Conservation (phyloP, 805 yeast genomes). For the Starmerella geochares region DNA sequence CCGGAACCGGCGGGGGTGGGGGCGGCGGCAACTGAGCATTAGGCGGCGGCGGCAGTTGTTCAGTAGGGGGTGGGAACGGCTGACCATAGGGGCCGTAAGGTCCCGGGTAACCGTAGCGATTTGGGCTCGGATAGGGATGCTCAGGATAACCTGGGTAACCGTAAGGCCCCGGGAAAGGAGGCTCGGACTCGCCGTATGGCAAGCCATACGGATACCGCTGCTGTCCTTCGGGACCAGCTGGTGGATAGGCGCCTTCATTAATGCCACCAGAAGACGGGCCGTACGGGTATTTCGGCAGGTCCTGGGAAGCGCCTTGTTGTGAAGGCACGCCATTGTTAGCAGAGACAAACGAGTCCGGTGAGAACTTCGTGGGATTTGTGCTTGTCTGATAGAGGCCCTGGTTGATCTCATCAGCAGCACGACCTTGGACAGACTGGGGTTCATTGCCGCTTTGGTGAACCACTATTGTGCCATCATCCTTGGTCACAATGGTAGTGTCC, state of each 20-base stretch:
- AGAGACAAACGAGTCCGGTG: constrained; percentile 2
- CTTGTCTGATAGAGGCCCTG: constrained; percentile 9
- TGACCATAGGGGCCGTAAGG: background rate
- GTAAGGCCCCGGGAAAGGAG: background rate
- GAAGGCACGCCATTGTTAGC: background rate
- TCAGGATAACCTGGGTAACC: background rate
- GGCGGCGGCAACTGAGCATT: background rate
- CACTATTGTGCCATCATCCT: constrained; percentile 20
- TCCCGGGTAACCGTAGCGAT: background rate
- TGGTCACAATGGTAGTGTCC: constrained; percentile 9
- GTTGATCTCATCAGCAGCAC: constrained; percentile 7
- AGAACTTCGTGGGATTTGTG: background rate
- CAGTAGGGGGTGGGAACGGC: background rate
- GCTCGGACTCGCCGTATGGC: background rate
- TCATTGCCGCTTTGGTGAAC: constrained; percentile 9
- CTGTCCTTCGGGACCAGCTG: background rate
- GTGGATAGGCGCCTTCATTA: too few species aligned
- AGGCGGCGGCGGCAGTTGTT: background rate
- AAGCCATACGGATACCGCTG: background rate
- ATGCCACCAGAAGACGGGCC: background rate
- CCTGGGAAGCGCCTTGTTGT: background rate
- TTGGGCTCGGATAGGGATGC: background rate
- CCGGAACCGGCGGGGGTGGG: too few species aligned
- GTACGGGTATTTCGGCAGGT: background rate
- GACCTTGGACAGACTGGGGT: constrained; percentile 1